Evolutionary conservation across 352 stramenopile genomes (phyloP), one percentile per base, ranked within the genome.

Genomic region (Globisporangium rhizosaccharum): DNA sequence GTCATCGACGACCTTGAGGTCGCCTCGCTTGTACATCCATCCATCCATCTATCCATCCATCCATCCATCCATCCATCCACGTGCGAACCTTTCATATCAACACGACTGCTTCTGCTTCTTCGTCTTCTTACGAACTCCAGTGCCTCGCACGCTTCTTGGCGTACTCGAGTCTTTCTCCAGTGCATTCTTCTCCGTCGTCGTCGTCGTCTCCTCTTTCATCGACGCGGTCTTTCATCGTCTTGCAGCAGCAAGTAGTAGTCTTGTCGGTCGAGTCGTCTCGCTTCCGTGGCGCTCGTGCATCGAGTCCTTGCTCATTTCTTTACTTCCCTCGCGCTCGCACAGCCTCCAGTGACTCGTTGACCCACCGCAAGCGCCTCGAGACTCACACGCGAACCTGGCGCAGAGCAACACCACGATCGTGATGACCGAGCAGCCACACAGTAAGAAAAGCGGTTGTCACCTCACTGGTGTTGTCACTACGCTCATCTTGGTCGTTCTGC

Each of bases 211-310:
- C 33, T 39, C 33, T 12, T 12, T 20, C 3, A 33, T 33, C 28
- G 28, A 33, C 0, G 6, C 28, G 2, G 28, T 3, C 28, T 33
- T 33, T 33, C 28, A 33, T 33, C 28, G 28, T 33, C 28, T 33
- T 6, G 28, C 28, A 33, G 28, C 41, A n/a, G 15, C 41, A 20
- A 61, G 67, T 54, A 60, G 30, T 39, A 9, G 64, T 78, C 73
- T 68, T 14, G 33, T 39, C 5, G 1, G 10, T 39, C 33, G 33
- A 39, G 33, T 39, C 33, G 6, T 10, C 33, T 39, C 33, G 8
- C 33, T 10, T 39, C 5, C 5, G 33, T 39, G 33, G 33, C 33
- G 33, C 33, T 12, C 8, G 10, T 53, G 17, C 56, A 50, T 26
- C 49, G 18, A 36, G 12, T 55, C 25, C 14, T 50, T 6, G 45